Conservation (phyloP, 2,329 filamentous ascomycete species). For the Cordyceps sp. region DNA sequence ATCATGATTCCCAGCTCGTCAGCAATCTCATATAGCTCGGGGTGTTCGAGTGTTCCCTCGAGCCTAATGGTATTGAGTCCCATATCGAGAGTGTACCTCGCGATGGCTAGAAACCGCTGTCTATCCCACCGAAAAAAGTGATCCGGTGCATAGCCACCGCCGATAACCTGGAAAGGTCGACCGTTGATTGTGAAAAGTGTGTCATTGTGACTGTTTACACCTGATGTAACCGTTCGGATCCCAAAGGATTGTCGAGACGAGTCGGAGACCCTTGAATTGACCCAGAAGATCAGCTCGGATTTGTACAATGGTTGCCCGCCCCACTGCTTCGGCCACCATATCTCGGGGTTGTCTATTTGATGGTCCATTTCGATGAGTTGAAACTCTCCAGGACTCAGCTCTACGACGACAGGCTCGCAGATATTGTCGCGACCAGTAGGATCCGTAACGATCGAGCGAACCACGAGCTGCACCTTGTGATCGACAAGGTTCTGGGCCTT, state of each 20-base stretch:
- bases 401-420: slow-evolving; percentile 15
- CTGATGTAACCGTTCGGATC: slow-evolving; percentile 24
- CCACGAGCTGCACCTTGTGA: slow-evolving; percentile 18
- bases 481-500: slow-evolving; percentile 23
- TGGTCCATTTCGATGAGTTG: slow-evolving; percentile 18
- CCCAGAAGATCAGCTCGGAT: slow-evolving; percentile 12
- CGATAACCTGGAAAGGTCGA: slow-evolving; percentile 40
- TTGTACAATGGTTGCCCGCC: slow-evolving; percentile 36
- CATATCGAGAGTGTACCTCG: slow-evolving; percentile 38
- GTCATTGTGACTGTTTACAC: slow-evolving; percentile 34
- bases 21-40: slow-evolving; percentile 40
- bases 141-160: slow-evolving; percentile 43
- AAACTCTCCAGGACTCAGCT: slow-evolving; percentile 18
- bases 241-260: slow-evolving; percentile 10
- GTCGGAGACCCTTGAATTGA: slow-evolving; percentile 14
- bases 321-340: slow-evolving; percentile 49
- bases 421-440: slow-evolving; percentile 9
- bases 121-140: slow-evolving; percentile 42
- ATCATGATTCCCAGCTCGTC: slow-evolving; percentile 45
- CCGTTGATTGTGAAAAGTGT: slow-evolving; percentile 38
- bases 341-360: slow-evolving; percentile 23
- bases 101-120: slow-evolving; percentile 28
- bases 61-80: slow-evolving; percentile 47
- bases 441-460: slow-evolving; percentile 17
- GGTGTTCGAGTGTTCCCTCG: slow-evolving; percentile 49